Evolutionary conservation across 176 grass and related monocot species (phyloP).

Genomic region (Eleusine indica): DNA sequence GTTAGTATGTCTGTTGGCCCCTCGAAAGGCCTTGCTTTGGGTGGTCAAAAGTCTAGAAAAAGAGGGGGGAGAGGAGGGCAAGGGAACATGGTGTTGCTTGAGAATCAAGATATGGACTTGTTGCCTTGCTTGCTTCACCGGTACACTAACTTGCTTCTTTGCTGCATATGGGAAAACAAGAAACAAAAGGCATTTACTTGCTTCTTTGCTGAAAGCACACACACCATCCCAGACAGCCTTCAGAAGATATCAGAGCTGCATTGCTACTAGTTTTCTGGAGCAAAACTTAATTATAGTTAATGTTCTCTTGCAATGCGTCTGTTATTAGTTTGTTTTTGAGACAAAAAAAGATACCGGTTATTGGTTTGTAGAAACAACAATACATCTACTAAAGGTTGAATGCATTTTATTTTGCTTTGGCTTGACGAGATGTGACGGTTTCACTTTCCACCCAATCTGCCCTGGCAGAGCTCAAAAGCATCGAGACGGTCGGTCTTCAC

Average conservation of each 20-base stretch:
- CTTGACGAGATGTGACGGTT: background rate
- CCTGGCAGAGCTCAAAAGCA: constrained; percentile 35
- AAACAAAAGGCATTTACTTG: background rate
- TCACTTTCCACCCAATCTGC: constrained; percentile 37
- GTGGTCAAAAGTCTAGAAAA: constrained; percentile 56
- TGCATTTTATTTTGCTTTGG: constrained; percentile 25
- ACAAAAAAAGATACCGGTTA: too few relatives aligned
- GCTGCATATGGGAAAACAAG: background rate
- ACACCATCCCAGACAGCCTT: too few relatives aligned
- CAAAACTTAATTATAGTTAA: too few relatives aligned
- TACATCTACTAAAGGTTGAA: background rate
- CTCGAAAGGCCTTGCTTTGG: constrained; percentile 13
- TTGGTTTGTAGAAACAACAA: background rate
- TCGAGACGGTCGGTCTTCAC: background rate
- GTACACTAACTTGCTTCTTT: constrained; percentile 6
- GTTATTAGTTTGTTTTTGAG: too few relatives aligned
- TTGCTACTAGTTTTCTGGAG: too few relatives aligned
- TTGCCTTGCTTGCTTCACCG: constrained; percentile 33
- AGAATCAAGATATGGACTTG: constrained; percentile 47
- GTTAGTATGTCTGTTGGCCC: background rate
- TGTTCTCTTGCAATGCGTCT: too few relatives aligned
- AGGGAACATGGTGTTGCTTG: constrained; percentile 46
- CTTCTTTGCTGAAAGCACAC: constrained; percentile 30
- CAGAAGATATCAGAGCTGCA: too few relatives aligned
- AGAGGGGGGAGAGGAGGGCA: background rate